Evolutionary conservation across 2,329 filamentous ascomycete species (phyloP).

Genomic region (Aspergillus vadensis): DNA sequence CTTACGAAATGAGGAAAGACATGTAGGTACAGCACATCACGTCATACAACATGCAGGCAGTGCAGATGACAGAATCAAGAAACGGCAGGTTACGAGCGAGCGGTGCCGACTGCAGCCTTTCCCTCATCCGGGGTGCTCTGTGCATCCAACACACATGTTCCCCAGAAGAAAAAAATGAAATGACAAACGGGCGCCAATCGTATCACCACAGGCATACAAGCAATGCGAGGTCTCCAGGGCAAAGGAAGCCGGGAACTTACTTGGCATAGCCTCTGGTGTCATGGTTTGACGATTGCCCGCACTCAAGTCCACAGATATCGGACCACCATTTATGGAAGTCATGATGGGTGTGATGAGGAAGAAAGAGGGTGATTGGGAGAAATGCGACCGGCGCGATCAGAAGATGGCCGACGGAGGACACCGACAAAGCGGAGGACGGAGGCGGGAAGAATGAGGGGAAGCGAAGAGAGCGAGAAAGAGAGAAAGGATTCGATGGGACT

Average conservation of each 20-base stretch:
- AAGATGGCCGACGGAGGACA: background rate
- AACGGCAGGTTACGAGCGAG: background rate
- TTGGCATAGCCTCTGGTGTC: constrained; percentile 13
- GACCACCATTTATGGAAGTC: constrained; percentile 30
- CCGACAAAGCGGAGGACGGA: background rate
- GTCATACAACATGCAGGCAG: background rate
- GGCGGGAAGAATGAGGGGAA: background rate
- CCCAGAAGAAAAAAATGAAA: background rate
- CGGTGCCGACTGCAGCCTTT: background rate
- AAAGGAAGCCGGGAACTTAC: constrained; percentile 18
- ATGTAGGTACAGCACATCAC: background rate
- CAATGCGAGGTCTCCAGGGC: background rate
- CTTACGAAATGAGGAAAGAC: background rate
- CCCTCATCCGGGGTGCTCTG: background rate
- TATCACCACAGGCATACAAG: background rate
- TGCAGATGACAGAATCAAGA: background rate
- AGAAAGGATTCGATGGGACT: background rate
- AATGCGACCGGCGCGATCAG: constrained; percentile 25
- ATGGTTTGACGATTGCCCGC: constrained; percentile 19
- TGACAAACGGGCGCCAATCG: background rate
- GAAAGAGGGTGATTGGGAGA: constrained; percentile 1
- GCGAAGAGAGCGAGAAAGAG: background rate
- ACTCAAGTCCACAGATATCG: constrained; percentile 30
- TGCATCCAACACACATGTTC: background rate
- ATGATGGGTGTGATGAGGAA: constrained; percentile 20